Evolutionary conservation across 805 yeast genomes (phyloP).

Genomic region (Candida koratica): DNA sequence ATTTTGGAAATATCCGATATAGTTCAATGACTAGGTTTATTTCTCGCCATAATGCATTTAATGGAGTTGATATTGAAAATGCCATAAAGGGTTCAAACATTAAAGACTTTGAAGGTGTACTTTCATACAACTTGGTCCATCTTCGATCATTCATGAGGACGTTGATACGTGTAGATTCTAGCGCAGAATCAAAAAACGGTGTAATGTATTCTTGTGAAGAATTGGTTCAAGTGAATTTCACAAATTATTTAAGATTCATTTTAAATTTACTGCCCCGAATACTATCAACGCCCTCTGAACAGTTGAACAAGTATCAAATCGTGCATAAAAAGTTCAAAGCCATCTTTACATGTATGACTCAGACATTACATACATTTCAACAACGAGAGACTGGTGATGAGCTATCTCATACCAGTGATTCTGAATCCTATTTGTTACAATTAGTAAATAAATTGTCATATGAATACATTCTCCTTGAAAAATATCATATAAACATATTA

Average conservation of each 20-base stretch:
- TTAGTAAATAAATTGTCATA: conserved; percentile 31
- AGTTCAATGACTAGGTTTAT: conserved; percentile 16
- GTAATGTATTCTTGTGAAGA: conserved; percentile 27
- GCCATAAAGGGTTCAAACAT: conserved; percentile 19
- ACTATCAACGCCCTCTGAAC: conserved; percentile 11
- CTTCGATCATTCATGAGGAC: conserved; percentile 26
- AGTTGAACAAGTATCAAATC: conserved; percentile 19
- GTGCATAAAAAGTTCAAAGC: conserved; percentile 28
- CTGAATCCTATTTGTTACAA: conserved; percentile 25
- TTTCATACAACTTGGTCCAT: conserved; percentile 28
- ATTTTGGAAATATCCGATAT: conserved; percentile 27
- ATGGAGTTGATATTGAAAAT: conserved; percentile 17
- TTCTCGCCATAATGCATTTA: conserved; percentile 16
- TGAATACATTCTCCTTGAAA: conserved; percentile 38
- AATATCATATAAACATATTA: conserved; percentile 35
- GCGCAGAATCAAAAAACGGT: conserved; percentile 5
- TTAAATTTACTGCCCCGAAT: conserved; percentile 26
- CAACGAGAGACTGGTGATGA: conserved; percentile 28
- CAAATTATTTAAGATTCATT: conserved; percentile 34
- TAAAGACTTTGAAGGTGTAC: conserved; percentile 26
- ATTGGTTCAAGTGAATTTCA: conserved; percentile 34
- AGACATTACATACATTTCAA: conserved; percentile 23
- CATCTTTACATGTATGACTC: conserved; percentile 24
- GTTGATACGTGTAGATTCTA: conserved; percentile 18
- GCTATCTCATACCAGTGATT: conserved; percentile 12